Evolutionary conservation across 192 early-diverging fungal species (phyloP).

Genomic region (Linnemannia hyalina): DNA sequence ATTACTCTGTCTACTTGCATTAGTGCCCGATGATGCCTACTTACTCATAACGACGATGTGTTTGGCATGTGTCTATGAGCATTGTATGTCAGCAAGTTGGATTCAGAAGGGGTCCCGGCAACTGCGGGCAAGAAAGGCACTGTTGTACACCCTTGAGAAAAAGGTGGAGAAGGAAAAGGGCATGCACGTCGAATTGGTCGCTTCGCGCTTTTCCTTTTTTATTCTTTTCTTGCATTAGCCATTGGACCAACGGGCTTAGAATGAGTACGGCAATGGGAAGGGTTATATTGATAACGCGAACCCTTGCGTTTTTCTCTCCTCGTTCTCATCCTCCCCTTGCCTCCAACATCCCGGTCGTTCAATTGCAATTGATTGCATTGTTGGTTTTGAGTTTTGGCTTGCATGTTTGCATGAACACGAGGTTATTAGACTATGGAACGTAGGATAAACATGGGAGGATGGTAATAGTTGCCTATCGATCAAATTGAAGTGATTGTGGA

Average conservation of each 20-base stretch:
- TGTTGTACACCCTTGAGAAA: neutral
- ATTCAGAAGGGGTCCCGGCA: neutral
- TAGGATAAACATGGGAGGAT: neutral
- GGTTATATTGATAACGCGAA: neutral
- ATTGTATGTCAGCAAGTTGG: slow-evolving; percentile 6
- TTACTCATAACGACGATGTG: neutral
- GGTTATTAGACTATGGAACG: too few species aligned
- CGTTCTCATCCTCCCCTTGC: neutral
- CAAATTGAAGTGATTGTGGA: neutral
- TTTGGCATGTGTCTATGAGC: neutral
- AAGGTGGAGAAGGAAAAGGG: neutral
- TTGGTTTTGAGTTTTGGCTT: neutral
- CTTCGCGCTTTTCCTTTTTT: neutral
- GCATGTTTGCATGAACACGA: neutral
- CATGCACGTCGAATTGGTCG: neutral
- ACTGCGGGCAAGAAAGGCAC: neutral
- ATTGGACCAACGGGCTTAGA: neutral
- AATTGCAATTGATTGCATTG: neutral
- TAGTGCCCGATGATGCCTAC: neutral
- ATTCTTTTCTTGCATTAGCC: neutral
- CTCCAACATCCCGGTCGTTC: neutral
- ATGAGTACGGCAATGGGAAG: neutral
- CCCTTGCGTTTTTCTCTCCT: neutral
- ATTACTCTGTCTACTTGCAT: neutral
- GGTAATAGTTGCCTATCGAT: neutral